phyloP scores from a whole-genome alignment of 495 filamentous ascomycete genomes.

The Aspergillus egyptiacus region DNA sequence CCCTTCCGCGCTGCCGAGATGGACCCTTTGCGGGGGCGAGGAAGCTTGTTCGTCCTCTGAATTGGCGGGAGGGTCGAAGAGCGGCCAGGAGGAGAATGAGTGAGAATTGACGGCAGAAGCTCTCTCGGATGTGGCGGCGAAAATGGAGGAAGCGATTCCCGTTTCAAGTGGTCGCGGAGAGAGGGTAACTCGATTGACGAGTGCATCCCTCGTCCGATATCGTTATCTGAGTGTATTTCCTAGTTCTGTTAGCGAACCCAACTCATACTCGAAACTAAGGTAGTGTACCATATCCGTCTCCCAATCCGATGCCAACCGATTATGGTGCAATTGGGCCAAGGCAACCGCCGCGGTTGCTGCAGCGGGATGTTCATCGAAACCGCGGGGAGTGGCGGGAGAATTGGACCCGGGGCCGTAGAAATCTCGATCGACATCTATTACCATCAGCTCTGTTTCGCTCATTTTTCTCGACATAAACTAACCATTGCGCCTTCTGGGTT shows the following conservation, averaged over 20 bases:
- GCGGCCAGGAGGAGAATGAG: conserved; percentile 74
- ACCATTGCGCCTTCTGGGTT: conserved; percentile 36
- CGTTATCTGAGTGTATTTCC: conserved; percentile 70
- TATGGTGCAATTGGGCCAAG: conserved; percentile 78
- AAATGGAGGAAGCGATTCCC: conserved; percentile 59
- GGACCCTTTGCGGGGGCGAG: conserved; percentile 75
- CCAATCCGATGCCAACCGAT: conserved; percentile 75
- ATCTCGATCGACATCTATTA: conserved; percentile 40
- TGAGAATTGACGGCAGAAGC: conserved; percentile 74
- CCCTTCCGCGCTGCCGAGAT: conserved; percentile 63
- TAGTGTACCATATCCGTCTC: conserved; percentile 78
- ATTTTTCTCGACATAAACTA: conserved; percentile 5
- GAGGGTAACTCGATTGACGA: conserved; percentile 69
- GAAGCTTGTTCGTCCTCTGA: conserved; percentile 58
- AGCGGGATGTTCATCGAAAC: conserved; percentile 64
- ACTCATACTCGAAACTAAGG: too few relatives aligned
- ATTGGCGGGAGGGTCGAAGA: conserved; percentile 81
- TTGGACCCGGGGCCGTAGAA: conserved; percentile 60
- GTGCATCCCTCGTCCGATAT: conserved; percentile 53
- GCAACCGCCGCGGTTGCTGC: conserved; percentile 79
- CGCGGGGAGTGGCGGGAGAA: conserved; percentile 64
- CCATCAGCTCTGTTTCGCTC: conserved; percentile 27
- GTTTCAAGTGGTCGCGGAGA: conserved; percentile 65
- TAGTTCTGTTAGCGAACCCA: conserved; percentile 21
- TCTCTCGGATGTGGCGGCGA: conserved; percentile 58